These are phyloP conservation scores for Globisporangium paddicum DNA, from an alignment of 352 stramenopile genomes.

Conservation along the genomic window DNA sequence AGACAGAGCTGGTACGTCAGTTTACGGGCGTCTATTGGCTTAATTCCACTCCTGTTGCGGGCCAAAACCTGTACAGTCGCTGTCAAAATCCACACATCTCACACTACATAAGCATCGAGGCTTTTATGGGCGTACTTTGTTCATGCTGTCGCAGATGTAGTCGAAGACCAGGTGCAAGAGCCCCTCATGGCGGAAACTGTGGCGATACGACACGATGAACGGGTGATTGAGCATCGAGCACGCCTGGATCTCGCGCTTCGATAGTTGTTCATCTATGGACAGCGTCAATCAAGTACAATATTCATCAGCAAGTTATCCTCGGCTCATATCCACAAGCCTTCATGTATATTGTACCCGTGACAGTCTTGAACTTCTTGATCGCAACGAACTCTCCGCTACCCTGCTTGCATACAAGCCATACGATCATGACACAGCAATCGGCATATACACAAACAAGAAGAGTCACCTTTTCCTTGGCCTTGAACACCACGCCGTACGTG, in stretches of 20 bases:
- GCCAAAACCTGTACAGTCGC: conserved; percentile 31
- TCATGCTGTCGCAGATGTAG: conserved; percentile 60
- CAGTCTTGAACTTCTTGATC: conserved; percentile 84
- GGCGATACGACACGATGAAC: conserved; percentile 77
- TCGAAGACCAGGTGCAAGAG: conserved; percentile 79
- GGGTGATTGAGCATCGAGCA: conserved; percentile 81
- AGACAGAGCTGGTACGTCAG: conserved; percentile 73
- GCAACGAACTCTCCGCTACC: conserved; percentile 59
- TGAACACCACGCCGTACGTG: conserved; percentile 81
- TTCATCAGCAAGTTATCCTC: neutral
- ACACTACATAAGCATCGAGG: neutral
- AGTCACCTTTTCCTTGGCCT: conserved; percentile 67
- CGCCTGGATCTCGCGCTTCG: conserved; percentile 74
- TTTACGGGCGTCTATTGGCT: conserved; percentile 35
- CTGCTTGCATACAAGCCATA: conserved; percentile 16
- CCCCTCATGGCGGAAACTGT: conserved; percentile 77
- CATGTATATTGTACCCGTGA: conserved; percentile 24
- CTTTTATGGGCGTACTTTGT: conserved; percentile 36
- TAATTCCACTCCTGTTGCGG: conserved; percentile 57
- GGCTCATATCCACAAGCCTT: neutral
- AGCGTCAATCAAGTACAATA: neutral
- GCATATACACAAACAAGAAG: neutral
- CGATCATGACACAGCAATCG: neutral
- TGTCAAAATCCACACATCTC: neutral
- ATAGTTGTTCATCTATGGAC: conserved; percentile 62